Conservation (phyloP, 2,329 filamentous ascomycete species). For the Hypoxylon sp. region DNA sequence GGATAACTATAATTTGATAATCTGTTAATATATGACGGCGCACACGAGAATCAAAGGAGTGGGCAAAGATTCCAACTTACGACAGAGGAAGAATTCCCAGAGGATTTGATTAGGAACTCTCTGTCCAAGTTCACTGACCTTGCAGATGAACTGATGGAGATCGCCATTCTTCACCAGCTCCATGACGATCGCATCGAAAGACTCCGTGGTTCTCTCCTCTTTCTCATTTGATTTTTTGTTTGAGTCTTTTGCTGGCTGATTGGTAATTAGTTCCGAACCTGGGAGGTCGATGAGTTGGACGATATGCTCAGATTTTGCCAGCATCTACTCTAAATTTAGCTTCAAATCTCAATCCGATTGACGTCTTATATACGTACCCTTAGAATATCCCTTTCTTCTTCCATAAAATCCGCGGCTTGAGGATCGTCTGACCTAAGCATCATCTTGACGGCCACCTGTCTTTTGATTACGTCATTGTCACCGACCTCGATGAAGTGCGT, state of each 20-base stretch:
- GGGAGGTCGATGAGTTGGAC: not conserved
- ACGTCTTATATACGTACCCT: not conserved
- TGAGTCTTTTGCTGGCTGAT: not conserved
- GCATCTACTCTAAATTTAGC: not conserved
- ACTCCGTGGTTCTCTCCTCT: not conserved
- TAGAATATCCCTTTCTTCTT: not conserved
- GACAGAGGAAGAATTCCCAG: constrained; percentile 1
- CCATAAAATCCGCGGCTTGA: not conserved
- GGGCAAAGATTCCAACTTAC: not conserved
- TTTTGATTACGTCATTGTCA: not conserved
- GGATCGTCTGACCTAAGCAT: not conserved
- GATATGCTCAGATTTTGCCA: not conserved
- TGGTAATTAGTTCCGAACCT: not conserved
- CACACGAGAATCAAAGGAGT: not conserved
- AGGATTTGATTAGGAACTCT: not conserved
- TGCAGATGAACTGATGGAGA: not conserved
- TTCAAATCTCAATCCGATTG: not conserved
- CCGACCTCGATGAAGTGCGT: not conserved
- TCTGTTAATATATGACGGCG: not conserved
- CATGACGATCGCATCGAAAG: not conserved
- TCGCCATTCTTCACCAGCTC: not conserved
- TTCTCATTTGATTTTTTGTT: too few relatives aligned
- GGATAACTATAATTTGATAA: not conserved
- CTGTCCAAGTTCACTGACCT: not conserved
- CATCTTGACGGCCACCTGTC: not conserved